Base-by-base conservation (phyloP, 441 rosid species). In the Viola pubescens region DNA sequence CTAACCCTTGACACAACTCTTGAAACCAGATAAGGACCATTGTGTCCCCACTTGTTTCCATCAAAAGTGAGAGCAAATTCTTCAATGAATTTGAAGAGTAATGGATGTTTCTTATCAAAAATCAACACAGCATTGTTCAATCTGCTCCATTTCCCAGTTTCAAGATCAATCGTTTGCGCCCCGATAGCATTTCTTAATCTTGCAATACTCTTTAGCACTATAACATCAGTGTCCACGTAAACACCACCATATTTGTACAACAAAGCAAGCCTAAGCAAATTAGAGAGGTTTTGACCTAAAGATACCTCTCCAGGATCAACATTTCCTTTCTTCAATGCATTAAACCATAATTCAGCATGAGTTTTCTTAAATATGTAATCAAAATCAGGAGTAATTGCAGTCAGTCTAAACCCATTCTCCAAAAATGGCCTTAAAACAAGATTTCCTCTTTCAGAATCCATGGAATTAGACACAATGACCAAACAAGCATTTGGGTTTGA, bases 21-120 rank as follows among this genome's bases (percentile, higher is more conserved):
- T 0, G 98, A 88, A 37, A 88, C 95, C 52, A 91, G 64, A 61
- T 91, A 91, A 1, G 92, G 98, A 52, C 98, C 98, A 58, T 91
- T 91, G 52, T 91, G 91, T 4, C 96, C 98, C 98, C 98, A 91
- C 71, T 83, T 91, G 72, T 82, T 86, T 37, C 96, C 96, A 71
- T 91, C 75, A 52, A 91, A 91, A 5, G 88, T 86, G 59, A 75
- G 79, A 0, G 95, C 77, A 67, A 88, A 91, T 68, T 91, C 96
- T 67, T 88, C 67, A 16, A 91, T 83, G 78, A 91, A 88, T 48
- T 73, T 80, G 73, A 62, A 66, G 44, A 91, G 71, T 45, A 91
- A 66, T 3, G 91, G 89, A 56, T 91, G 96, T 5, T 78, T 76
- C 73, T 85, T 83, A 40, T 88, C 96, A 56, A 88, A 91, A 37